phyloP scores from a whole-genome alignment of 345 rosid genomes.

The Abelmoschus esculentus region DNA sequence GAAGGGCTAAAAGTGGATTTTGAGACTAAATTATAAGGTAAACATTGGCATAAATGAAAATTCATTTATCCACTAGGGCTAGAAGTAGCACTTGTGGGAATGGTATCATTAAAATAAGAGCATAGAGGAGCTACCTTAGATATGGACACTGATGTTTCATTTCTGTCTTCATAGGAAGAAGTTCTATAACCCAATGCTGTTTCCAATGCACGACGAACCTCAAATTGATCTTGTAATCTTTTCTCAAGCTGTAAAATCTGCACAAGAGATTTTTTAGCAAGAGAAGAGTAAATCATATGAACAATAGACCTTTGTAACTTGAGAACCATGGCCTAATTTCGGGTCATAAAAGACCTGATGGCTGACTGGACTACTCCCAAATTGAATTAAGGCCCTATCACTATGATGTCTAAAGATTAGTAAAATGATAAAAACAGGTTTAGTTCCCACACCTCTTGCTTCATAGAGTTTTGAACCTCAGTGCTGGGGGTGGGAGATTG shows the following conservation, averaged over 20 bases:
- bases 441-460: not conserved
- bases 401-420: not conserved
- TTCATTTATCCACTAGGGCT: not conserved
- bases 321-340: not conserved
- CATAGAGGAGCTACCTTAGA: not conserved
- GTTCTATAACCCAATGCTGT: not conserved
- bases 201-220: not conserved
- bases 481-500: not conserved
- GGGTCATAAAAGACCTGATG: not conserved
- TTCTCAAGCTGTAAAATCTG: not conserved
- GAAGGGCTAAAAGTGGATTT: not conserved
- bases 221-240: not conserved
- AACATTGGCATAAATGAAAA: not conserved
- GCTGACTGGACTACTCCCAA: not conserved
- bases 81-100: too few relatives aligned
- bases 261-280: not conserved
- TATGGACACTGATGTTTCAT: not conserved
- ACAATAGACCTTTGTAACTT: not conserved
- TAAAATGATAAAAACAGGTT: not conserved
- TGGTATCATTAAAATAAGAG: not conserved
- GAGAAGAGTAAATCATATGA: not conserved
- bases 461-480: not conserved
- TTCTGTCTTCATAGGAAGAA: not conserved
- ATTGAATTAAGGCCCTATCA: not conserved
- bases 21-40: not conserved